A percentile compares a stretch with the other conserved stretches of the same genome.
These are phyloP conservation scores for Epichloe sibirici DNA, from an alignment of 2,329 filamentous ascomycete species.

Conservation along the genomic window DNA sequence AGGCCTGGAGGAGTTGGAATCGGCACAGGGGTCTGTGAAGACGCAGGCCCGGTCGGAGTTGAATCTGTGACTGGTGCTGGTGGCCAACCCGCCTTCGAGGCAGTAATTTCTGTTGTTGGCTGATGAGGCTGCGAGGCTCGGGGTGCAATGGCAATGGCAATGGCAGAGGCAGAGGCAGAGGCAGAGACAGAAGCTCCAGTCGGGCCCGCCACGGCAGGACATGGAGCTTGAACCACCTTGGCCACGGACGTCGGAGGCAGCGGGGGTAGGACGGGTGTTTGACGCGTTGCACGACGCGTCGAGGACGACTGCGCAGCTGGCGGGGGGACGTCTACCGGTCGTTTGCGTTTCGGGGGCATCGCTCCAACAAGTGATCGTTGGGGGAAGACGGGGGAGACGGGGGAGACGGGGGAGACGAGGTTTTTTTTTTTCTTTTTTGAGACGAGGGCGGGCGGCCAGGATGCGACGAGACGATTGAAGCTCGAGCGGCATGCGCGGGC, in stretches of 20 bases:
- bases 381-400: not conserved
- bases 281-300: slow-evolving; percentile 28
- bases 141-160: not conserved
- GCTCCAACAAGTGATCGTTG: slow-evolving; percentile 3
- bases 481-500: not conserved
- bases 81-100: not conserved
- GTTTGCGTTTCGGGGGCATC: slow-evolving; percentile 28
- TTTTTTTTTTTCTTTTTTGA: not conserved
- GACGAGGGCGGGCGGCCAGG: not conserved
- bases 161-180: too few relatives aligned
- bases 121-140: not conserved
- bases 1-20: slow-evolving; percentile 10
- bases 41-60: slow-evolving; percentile 6
- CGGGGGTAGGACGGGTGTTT: slow-evolving; percentile 22
- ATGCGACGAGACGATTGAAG: not conserved
- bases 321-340: slow-evolving; percentile 16
- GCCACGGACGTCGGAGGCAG: slow-evolving; percentile 10
- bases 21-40: slow-evolving; percentile 10
- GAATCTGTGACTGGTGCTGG: slow-evolving; percentile 1
- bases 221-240: slow-evolving; percentile 5
- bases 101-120: not conserved
- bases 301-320: slow-evolving; percentile 10
- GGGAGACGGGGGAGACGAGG: not conserved
- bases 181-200: not conserved
- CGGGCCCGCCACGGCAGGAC: not conserved